phyloP scores from a whole-genome alignment of 1,139 yeast species.

The Pichia sp. region DNA sequence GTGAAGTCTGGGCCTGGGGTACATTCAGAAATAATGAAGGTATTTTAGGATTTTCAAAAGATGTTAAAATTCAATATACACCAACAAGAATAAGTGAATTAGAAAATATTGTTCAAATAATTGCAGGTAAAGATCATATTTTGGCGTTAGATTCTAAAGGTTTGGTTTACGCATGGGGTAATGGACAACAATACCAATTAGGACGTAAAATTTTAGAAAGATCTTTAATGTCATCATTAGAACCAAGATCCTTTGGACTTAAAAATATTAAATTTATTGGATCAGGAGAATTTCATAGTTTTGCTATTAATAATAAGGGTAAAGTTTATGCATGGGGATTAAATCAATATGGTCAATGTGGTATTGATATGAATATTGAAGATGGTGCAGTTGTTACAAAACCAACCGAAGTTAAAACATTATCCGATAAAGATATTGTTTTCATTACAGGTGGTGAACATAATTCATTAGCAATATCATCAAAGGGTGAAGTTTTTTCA shows the following conservation, averaged over 20 bases:
- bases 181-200: conserved; percentile 86
- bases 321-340: conserved; percentile 87
- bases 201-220: conserved; percentile 81
- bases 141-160: conserved; percentile 81
- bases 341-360: conserved; percentile 96
- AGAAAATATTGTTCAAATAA: conserved; percentile 73
- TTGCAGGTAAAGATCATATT: conserved; percentile 89
- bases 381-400: conserved; percentile 77
- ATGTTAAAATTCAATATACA: conserved; percentile 53
- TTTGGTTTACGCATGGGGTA: conserved; percentile 93
- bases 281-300: conserved; percentile 93
- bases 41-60: conserved; percentile 69
- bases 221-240: conserved; percentile 61
- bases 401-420: conserved; percentile 64
- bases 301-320: conserved; percentile 75
- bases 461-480: conserved; percentile 72
- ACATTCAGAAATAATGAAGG: conserved; percentile 94
- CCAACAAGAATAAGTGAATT: conserved; percentile 63
- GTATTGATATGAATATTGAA: conserved; percentile 56
- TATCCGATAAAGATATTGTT: conserved; percentile 50
- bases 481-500: conserved; percentile 64
- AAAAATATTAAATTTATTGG: conserved; percentile 74
- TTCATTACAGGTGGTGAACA: conserved; percentile 91
- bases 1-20: conserved; percentile 97
- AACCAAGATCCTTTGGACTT: conserved; percentile 73